Evolutionary conservation across 1,284 basidiomycete species (phyloP).

Genomic region (Xerocomus nothofagi): DNA sequence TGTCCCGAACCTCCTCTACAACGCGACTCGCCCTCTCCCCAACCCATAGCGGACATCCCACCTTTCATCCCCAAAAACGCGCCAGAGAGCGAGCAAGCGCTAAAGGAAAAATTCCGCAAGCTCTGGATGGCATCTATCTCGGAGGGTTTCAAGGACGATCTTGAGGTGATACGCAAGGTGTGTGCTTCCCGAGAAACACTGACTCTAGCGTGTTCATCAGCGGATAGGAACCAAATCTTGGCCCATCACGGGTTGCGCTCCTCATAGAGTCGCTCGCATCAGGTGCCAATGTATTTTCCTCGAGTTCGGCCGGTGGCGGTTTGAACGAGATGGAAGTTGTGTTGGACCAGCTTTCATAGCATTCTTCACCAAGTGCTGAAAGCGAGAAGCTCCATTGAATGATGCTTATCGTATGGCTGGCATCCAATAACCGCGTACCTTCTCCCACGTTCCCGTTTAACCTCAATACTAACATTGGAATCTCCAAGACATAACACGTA

Average conservation of each 20-base stretch:
- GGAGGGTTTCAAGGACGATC: conserved; percentile 75
- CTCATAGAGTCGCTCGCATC: conserved; percentile 78
- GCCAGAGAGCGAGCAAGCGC: conserved; percentile 45
- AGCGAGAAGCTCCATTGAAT: background rate
- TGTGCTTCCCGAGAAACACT: background rate
- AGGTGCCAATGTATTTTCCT: conserved; percentile 68
- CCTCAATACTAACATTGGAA: background rate
- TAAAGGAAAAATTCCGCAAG: conserved; percentile 67
- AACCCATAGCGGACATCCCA: conserved; percentile 41
- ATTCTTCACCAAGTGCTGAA: background rate
- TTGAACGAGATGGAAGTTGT: conserved; percentile 56
- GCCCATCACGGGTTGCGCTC: conserved; percentile 59
- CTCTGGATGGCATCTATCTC: conserved; percentile 82
- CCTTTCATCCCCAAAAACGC: conserved; percentile 48
- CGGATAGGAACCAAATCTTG: conserved; percentile 67
- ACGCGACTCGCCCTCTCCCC: conserved; percentile 49
- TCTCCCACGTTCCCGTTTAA: background rate
- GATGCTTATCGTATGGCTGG: too few species aligned
- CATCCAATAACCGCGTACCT: background rate
- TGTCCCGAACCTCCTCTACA: conserved; percentile 11
- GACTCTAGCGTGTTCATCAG: background rate
- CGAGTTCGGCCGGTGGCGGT: conserved; percentile 33
- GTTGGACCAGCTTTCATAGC: conserved; percentile 31
- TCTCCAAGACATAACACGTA: background rate
- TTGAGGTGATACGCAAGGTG: conserved; percentile 74